phyloP scores from a whole-genome alignment of 345 rosid genomes.

The Raphanus sativus region DNA sequence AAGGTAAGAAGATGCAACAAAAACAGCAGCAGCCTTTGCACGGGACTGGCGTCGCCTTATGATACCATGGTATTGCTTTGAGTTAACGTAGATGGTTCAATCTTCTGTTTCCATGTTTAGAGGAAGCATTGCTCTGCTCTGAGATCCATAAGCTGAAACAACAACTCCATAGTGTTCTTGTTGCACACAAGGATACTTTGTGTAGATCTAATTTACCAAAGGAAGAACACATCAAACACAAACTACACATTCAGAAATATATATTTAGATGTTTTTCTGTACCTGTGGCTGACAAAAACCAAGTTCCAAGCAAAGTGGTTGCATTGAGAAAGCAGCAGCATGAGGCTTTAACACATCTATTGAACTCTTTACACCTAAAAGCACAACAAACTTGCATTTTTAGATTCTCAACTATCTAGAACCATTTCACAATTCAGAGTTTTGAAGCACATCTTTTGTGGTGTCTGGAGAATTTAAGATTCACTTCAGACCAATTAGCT shows the following conservation, averaged over 20 bases:
- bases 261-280: not conserved
- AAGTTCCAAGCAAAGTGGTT: constrained; percentile 55
- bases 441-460: not conserved
- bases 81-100: constrained; percentile 88
- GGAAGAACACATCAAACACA: not conserved
- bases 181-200: constrained; percentile 63
- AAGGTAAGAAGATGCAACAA: not conserved
- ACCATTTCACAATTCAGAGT: not conserved
- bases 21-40: constrained; percentile 67
- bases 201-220: constrained; percentile 46
- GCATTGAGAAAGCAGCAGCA: constrained; percentile 47
- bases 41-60: constrained; percentile 83
- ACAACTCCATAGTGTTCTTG: constrained; percentile 75
- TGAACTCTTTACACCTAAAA: constrained; percentile 56
- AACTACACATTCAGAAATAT: constrained; percentile 3
- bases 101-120: constrained; percentile 66
- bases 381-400: constrained; percentile 19
- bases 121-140: constrained; percentile 77
- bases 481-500: not conserved
- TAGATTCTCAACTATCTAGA: not conserved
- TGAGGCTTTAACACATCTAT: constrained; percentile 53
- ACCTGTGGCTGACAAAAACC: constrained; percentile 73
- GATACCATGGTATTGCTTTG: constrained; percentile 97
- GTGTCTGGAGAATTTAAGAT: not conserved
- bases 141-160: constrained; percentile 70